Conservation (phyloP, 2,329 filamentous ascomycete genomes). For the Cercospora nicotianae region DNA sequence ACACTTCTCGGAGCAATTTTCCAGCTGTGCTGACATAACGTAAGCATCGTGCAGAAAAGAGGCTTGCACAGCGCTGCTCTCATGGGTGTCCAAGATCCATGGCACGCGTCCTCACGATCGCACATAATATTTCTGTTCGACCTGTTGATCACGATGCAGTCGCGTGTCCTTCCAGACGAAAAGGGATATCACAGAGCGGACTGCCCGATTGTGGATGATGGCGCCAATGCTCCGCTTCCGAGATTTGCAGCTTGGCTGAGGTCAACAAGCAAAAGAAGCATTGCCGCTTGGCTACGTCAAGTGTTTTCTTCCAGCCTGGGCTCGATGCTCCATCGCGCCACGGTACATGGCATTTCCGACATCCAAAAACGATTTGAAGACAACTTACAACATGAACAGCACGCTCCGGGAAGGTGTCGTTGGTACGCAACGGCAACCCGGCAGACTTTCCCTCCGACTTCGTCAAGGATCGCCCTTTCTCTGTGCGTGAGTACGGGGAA, state of each 20-base stretch:
- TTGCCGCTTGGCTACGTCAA: constrained; percentile 2
- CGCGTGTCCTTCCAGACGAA: not conserved
- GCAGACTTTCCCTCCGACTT: not conserved
- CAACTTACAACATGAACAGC: not conserved
- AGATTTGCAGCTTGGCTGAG: constrained; percentile 7
- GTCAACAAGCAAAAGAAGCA: constrained; percentile 7
- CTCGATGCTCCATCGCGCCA: not conserved
- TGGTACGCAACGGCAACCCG: not conserved
- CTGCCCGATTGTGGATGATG: not conserved
- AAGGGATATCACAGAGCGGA: not conserved
- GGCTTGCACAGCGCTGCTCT: not conserved
- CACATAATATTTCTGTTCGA: not conserved
- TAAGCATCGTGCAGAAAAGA: not conserved
- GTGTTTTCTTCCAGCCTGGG: not conserved
- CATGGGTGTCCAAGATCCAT: not conserved
- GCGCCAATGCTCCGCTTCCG: not conserved
- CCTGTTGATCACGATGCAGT: not conserved
- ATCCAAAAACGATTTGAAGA: not conserved
- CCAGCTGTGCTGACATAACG: not conserved
- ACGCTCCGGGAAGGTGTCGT: not conserved
- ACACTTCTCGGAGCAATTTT: not conserved
- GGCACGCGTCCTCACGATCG: not conserved
- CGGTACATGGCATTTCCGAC: not conserved
- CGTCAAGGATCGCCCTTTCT: constrained; percentile 4
- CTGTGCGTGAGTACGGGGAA: not conserved